Percentiles rank a stretch among this genome's conserved stretches.
Conservation (phyloP, 768 basidiomycete genomes). For the Hortiboletus campestris region DNA sequence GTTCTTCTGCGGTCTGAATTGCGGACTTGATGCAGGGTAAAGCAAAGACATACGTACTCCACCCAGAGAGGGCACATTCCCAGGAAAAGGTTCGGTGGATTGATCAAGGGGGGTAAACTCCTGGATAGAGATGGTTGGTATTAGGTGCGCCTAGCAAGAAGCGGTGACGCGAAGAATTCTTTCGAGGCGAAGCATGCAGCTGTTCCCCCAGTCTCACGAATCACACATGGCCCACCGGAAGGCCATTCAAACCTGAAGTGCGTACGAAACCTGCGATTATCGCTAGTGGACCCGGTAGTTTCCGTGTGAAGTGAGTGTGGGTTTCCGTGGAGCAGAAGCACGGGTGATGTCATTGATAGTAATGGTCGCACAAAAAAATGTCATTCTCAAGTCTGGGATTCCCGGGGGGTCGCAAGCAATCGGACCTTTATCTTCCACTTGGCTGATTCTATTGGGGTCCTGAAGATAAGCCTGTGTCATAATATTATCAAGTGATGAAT, state of each 20-base stretch:
- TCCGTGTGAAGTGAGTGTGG: slow-evolving; percentile 8
- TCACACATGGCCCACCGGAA: slow-evolving; percentile 86
- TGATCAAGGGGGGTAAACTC: neutral
- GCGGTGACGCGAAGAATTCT: slow-evolving; percentile 64
- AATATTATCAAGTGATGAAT: neutral
- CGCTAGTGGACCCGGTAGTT: slow-evolving; percentile 50
- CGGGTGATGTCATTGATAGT: neutral
- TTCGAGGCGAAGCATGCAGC: slow-evolving; percentile 88
- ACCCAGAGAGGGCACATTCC: slow-evolving; percentile 81
- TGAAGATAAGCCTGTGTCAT: slow-evolving; percentile 28
- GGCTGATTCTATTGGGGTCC: slow-evolving; percentile 90
- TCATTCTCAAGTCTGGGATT: slow-evolving; percentile 12
- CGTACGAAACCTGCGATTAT: slow-evolving; percentile 47
- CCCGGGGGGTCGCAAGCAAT: slow-evolving; percentile 46
- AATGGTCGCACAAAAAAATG: slow-evolving; percentile 9
- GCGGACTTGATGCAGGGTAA: slow-evolving; percentile 92
- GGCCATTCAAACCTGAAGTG: slow-evolving; percentile 56
- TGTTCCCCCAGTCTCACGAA: slow-evolving; percentile 84
- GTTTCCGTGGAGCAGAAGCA: slow-evolving; percentile 9
- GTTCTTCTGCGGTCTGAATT: slow-evolving; percentile 86
- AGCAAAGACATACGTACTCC: slow-evolving; percentile 75
- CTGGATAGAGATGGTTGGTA: slow-evolving; percentile 4
- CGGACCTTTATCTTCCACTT: slow-evolving; percentile 97
- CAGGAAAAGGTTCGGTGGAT: slow-evolving; percentile 41
- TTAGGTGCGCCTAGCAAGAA: slow-evolving; percentile 48